A percentile compares a stretch with the other conserved stretches of the same genome.
These are phyloP conservation scores for Trichoderma sp. DNA, from an alignment of 2,329 filamentous ascomycete species.

Conservation along the genomic window DNA sequence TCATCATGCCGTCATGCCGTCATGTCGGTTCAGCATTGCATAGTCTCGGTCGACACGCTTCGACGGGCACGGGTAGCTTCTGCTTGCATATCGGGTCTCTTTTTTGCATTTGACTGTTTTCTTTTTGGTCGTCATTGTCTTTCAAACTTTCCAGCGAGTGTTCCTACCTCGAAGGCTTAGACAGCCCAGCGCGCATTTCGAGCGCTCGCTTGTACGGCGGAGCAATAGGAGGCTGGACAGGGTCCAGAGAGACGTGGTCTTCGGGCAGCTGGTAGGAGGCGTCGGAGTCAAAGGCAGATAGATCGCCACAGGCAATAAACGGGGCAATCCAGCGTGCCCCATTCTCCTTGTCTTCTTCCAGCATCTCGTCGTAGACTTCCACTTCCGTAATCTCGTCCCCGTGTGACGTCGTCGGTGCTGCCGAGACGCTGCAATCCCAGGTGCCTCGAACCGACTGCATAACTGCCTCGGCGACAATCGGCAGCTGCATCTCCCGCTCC, in stretches of 20 bases:
- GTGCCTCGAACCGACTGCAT: constrained; percentile 51
- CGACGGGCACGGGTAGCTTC: constrained; percentile 24
- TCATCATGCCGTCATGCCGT: no score
- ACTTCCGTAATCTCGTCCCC: constrained; percentile 50
- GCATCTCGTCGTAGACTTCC: constrained; percentile 51
- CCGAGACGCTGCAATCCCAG: constrained; percentile 44
- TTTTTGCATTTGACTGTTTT: constrained; percentile 19
- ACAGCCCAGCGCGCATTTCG: constrained; percentile 59
- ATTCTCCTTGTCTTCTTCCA: constrained; percentile 32
- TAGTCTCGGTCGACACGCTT: constrained; percentile 19
- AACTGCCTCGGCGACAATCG: constrained; percentile 46
- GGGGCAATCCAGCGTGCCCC: constrained; percentile 81
- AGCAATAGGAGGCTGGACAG: constrained; percentile 91
- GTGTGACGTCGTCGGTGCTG: constrained; percentile 28
- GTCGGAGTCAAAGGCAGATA: constrained; percentile 93
- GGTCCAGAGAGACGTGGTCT: constrained; percentile 83
- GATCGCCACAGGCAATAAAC: constrained; percentile 94
- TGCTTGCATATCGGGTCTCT: constrained; percentile 18
- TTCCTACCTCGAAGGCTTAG: constrained; percentile 28
- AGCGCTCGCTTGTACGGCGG: constrained; percentile 92
- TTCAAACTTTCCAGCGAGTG: constrained; percentile 12
- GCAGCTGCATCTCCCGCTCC: constrained; percentile 45
- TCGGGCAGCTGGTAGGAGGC: constrained; percentile 89
- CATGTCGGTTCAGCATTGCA: constrained; percentile 23
- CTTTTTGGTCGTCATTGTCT: neutral